Percentiles rank a stretch among this genome's conserved stretches.
phyloP scores from a whole-genome alignment of 164 flowering plant genomes.

The Annona squamosa region DNA sequence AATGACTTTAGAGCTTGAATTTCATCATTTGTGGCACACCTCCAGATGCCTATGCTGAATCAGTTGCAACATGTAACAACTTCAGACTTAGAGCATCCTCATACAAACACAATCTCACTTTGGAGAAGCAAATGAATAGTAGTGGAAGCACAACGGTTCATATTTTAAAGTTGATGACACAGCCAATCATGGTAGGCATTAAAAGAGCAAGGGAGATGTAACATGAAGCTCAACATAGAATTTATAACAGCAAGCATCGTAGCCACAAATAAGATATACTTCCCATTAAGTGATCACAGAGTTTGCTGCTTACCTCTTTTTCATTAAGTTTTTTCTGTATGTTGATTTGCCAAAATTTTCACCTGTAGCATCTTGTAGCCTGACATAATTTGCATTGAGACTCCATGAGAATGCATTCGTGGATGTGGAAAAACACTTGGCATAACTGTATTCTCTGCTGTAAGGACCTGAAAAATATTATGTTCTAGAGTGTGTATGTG shows the following conservation, averaged over 20 bases:
- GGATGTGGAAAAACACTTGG: conserved; percentile 15
- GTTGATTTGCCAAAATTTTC: conserved; percentile 22
- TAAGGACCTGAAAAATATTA: conserved; percentile 19
- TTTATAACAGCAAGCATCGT: neutral
- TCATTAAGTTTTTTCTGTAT: conserved; percentile 13
- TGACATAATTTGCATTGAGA: conserved; percentile 42
- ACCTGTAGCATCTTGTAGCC: conserved; percentile 20
- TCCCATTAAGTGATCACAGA: neutral
- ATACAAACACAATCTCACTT: neutral
- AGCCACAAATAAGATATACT: neutral
- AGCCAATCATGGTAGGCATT: neutral
- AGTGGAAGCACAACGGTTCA: no score
- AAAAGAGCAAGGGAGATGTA: neutral
- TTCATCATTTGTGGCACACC: conserved; percentile 81
- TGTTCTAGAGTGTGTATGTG: neutral
- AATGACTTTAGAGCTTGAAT: conserved; percentile 75
- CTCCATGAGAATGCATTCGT: conserved; percentile 30
- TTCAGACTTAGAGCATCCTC: neutral
- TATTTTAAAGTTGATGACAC: neutral
- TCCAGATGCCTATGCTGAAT: conserved; percentile 49
- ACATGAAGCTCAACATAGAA: neutral
- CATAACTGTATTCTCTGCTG: conserved; percentile 13
- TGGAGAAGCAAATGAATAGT: no score
- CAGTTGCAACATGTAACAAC: neutral
- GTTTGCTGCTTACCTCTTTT: conserved; percentile 29